These are phyloP conservation scores for Rosa multiflora DNA, from an alignment of 306 rosid species.

Conservation along the genomic window DNA sequence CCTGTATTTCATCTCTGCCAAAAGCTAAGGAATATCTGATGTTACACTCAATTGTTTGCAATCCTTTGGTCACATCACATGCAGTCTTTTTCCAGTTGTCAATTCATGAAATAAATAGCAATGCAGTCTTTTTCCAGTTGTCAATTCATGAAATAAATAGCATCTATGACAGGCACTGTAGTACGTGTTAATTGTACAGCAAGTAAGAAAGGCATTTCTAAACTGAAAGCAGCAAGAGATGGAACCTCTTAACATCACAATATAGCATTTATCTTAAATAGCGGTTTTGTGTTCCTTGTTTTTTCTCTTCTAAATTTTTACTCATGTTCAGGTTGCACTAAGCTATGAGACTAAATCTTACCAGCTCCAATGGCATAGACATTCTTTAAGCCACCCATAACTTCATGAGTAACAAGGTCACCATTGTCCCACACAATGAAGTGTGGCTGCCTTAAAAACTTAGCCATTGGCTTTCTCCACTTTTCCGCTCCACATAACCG, in stretches of 20 bases:
- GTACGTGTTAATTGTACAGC: background rate
- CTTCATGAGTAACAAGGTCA: conserved; percentile 95
- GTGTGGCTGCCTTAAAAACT: conserved; percentile 88
- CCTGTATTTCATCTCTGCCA: too few species aligned
- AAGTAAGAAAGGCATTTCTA: background rate
- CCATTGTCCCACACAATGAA: conserved; percentile 94
- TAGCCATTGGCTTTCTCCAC: conserved; percentile 91
- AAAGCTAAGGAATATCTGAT: background rate
- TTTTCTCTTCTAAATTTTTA: background rate
- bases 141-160: background rate
- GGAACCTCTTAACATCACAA: conserved; percentile 2
- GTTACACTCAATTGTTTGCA: background rate
- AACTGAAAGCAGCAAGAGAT: background rate
- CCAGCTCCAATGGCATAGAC: conserved; percentile 99
- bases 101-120: background rate
- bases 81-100: background rate
- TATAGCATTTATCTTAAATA: background rate
- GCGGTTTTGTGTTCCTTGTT: background rate
- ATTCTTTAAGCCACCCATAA: conserved; percentile 97
- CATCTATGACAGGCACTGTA: background rate
- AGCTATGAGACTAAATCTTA: conserved; percentile 33
- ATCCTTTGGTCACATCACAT: background rate
- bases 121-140: background rate
- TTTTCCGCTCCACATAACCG: conserved; percentile 90
- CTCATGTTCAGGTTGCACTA: background rate